Evolutionary conservation across 2,329 filamentous ascomycete genomes (phyloP), one percentile per base, ranked within the genome.

Genomic region (Fusarium sp.): DNA sequence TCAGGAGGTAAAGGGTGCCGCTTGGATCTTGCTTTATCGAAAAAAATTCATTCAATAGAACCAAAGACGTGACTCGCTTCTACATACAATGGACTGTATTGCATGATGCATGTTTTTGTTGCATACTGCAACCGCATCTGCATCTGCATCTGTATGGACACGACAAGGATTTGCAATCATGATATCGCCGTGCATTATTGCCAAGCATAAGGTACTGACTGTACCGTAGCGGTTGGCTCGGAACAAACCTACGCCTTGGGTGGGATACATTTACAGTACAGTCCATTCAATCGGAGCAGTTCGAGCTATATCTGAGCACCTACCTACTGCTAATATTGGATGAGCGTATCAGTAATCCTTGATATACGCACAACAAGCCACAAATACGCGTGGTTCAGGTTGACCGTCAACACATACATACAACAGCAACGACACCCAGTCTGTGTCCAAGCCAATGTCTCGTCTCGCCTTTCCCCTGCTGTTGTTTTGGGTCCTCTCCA

Each of bases 401-500:
- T 45, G 41, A 57, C 21, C 42, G 37, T 48, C 40, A 47, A 67
- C 45, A 33, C 31, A 25, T 14, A 13, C 29, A 31, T n/a, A 53
- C 56, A 57, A 42, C 18, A 37, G 37, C 39, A 36, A 56, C 40
- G 17, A 43, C 48, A 40, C 33, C 36, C 39, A 66, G 54, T 69
- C 66, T 53, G 45, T 58, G 36, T 45, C 55, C 35, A 53, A 45
- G 45, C 55, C 55, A 70, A 56, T 70, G 67, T 60, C 66, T 69
- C 65, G 67, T 60, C 66, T 69, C 65, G 52, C 47, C 36, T 58
- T 69, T 62, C 45, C 68, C 67, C 63, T 63, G 55, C 45, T 62
- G 66, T 62, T 52, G 48, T 62, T 49, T 58, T 60, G 51, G 60
- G 33, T 43, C 64, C 55, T 75, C 66, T 41, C 76, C 76, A 72